A percentile compares a stretch with the other conserved stretches of the same genome.
Conservation (phyloP, 768 basidiomycete species). For the Auriscalpium orientale region DNA sequence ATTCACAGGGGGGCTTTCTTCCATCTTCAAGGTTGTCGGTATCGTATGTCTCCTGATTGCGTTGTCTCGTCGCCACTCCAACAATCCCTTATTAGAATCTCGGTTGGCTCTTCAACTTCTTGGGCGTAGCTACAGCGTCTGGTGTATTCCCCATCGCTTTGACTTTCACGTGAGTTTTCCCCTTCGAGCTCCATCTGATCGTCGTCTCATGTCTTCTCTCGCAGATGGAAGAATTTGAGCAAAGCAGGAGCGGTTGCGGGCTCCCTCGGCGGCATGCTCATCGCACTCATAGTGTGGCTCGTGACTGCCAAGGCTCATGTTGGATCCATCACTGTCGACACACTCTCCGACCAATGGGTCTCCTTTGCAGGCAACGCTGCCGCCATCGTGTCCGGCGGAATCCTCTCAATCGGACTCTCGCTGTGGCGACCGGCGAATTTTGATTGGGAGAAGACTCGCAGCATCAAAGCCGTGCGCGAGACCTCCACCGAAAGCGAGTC, state of each 20-base stretch:
- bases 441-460: slow-evolving; percentile 21
- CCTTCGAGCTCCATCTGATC: background rate
- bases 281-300: slow-evolving; percentile 22
- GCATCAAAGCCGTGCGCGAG: slow-evolving; percentile 12
- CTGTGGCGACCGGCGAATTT: slow-evolving; percentile 22
- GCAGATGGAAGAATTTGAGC: slow-evolving; percentile 18
- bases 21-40: slow-evolving; percentile 19
- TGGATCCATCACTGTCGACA: slow-evolving; percentile 19
- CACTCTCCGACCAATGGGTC: slow-evolving; percentile 19
- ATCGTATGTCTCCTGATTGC: slow-evolving; percentile 12
- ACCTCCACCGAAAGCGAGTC: background rate
- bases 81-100: slow-evolving; percentile 12
- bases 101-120: slow-evolving; percentile 23
- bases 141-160: slow-evolving; percentile 20
- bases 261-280: slow-evolving; percentile 19
- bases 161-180: slow-evolving; percentile 6
- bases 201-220: background rate
- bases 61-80: background rate
- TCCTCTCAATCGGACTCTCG: slow-evolving; percentile 18
- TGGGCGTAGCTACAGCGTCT: slow-evolving; percentile 19
- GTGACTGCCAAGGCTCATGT: slow-evolving; percentile 16
- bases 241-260: slow-evolving; percentile 20
- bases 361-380: slow-evolving; percentile 23
- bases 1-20: slow-evolving; percentile 22
- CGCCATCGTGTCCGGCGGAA: slow-evolving; percentile 19